Evolutionary conservation across 495 filamentous ascomycete species (phyloP).

Genomic region (Sporormia fimetaria): DNA sequence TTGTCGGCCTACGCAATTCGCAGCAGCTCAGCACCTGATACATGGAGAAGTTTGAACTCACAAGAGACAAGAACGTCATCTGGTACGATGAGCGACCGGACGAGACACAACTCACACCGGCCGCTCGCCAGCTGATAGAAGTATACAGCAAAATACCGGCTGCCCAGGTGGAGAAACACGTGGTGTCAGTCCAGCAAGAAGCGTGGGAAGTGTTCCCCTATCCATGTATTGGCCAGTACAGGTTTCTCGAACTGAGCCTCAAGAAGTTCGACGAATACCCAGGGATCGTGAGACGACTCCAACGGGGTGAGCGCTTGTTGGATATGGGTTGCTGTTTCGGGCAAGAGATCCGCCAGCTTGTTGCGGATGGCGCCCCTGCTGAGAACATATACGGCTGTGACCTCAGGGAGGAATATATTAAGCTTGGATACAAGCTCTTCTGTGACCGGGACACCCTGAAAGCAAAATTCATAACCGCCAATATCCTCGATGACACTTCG

Average conservation of each 20-base stretch:
- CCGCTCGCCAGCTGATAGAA: constrained; percentile 6
- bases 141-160: constrained; percentile 8
- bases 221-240: not conserved
- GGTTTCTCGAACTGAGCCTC: not conserved
- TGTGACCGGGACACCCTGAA: constrained; percentile 35
- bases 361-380: constrained; percentile 17
- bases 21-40: too few species aligned
- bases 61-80: constrained; percentile 4
- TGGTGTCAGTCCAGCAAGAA: constrained; percentile 2
- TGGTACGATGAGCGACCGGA: constrained; percentile 11
- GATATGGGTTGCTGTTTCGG: not conserved
- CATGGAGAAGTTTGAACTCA: too few species aligned
- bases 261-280: not conserved
- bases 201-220: not conserved
- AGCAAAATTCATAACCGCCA: constrained; percentile 38
- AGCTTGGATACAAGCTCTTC: constrained; percentile 42
- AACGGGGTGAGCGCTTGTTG: not conserved
- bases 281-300: not conserved
- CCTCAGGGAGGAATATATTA: constrained; percentile 33
- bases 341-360: not conserved
- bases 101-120: not conserved
- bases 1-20: too few species aligned
- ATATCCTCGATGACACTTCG: constrained; percentile 42
- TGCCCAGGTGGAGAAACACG: constrained; percentile 4
- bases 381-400: constrained; percentile 36